Evolutionary conservation across 1,139 yeast species (phyloP).

Genomic region (Meyerozyma guilliermondii): DNA sequence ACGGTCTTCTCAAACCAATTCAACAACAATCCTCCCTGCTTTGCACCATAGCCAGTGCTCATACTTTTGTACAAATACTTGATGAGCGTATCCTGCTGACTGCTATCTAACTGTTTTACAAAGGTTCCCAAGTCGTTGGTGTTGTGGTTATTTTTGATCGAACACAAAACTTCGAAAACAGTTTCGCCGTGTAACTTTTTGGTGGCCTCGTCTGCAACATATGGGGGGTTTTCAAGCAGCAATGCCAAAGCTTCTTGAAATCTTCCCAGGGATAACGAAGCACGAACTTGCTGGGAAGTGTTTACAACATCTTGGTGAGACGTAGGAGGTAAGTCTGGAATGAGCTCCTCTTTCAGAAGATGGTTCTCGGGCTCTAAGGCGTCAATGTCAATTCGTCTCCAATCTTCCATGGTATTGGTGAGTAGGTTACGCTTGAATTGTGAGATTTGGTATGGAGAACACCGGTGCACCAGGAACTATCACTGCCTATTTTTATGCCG

Average conservation of each 20-base stretch:
- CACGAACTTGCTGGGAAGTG: conserved; percentile 54
- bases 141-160: conserved; percentile 57
- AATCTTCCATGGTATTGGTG: conserved; percentile 29
- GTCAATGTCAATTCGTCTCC: conserved; percentile 90
- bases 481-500: no score
- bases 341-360: conserved; percentile 57
- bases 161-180: conserved; percentile 70
- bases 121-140: conserved; percentile 56
- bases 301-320: conserved; percentile 51
- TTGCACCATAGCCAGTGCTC: conserved; percentile 71
- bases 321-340: conserved; percentile 41
- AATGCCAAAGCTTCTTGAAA: conserved; percentile 59
- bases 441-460: not conserved
- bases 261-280: conserved; percentile 67
- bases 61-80: conserved; percentile 86
- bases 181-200: conserved; percentile 48
- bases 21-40: conserved; percentile 80
- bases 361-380: conserved; percentile 80
- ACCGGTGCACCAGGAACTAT: not conserved
- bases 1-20: conserved; percentile 92
- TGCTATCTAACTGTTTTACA: conserved; percentile 52
- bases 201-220: conserved; percentile 60
- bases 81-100: conserved; percentile 73
- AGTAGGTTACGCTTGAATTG: not conserved
- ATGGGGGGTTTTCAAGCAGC: conserved; percentile 74